Evolutionary conservation across 2,329 filamentous ascomycete species (phyloP).

Genomic region (Rugonectria rugulosa): DNA sequence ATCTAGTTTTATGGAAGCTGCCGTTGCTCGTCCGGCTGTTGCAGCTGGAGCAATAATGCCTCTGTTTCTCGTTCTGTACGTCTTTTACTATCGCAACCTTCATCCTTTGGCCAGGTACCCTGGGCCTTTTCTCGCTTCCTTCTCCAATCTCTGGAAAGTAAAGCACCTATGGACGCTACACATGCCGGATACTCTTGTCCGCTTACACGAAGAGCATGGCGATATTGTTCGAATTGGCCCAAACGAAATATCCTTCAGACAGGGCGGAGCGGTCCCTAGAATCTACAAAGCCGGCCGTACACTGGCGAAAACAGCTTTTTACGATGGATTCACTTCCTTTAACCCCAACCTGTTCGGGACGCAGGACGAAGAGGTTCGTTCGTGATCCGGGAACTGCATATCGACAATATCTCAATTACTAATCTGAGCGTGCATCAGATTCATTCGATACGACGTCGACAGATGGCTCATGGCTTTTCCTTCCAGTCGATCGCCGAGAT

Average conservation of each 20-base stretch:
- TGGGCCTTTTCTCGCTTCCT: constrained; percentile 1
- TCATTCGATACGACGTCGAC: constrained; percentile 10
- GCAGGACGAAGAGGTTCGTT: constrained; percentile 1
- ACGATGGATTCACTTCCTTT: constrained; percentile 17
- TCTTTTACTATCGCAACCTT: constrained; percentile 4
- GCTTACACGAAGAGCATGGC: constrained; percentile 4
- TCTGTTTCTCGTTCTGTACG: background rate
- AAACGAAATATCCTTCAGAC: constrained; percentile 11
- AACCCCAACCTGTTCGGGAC: constrained; percentile 18
- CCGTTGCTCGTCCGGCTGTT: no score
- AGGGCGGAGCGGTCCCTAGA: background rate
- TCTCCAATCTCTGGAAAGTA: constrained; percentile 11
- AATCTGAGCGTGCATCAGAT: no score
- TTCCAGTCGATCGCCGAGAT: constrained; percentile 8
- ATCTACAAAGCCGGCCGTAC: constrained; percentile 14
- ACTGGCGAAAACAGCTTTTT: constrained; percentile 13
- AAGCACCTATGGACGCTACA: constrained; percentile 12
- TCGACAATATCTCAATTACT: no score
- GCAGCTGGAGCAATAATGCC: no score
- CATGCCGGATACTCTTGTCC: constrained; percentile 1
- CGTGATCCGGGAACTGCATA: no score
- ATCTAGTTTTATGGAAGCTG: no score
- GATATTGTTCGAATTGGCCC: constrained; percentile 12
- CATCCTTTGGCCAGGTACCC: constrained; percentile 12
- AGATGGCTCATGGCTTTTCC: constrained; percentile 17